These are phyloP conservation scores for Talaromyces albobiverticillius DNA, from an alignment of 2,329 filamentous ascomycete genomes.

Conservation along the genomic window DNA sequence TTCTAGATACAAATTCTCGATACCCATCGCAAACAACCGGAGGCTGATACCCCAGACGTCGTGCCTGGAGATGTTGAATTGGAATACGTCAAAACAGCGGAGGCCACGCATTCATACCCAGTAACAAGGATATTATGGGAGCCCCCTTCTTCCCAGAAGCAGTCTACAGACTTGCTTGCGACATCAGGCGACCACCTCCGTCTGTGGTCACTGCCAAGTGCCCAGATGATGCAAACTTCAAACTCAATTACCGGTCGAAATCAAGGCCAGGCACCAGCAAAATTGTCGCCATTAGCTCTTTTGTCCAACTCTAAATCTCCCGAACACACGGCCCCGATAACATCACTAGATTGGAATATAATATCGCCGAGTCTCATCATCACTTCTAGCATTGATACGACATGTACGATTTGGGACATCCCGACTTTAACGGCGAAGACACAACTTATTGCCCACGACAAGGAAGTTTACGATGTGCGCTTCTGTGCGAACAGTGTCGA, in stretches of 20 bases:
- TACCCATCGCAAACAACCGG: constrained; percentile 70
- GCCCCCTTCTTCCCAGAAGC: constrained; percentile 89
- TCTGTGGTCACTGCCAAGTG: constrained; percentile 79
- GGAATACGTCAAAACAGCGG: constrained; percentile 89
- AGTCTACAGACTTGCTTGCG: constrained; percentile 89
- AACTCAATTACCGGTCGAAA: constrained; percentile 66
- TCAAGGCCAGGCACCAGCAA: constrained; percentile 65
- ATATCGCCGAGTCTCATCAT: constrained; percentile 96
- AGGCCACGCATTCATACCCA: constrained; percentile 96
- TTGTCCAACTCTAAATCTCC: constrained; percentile 98
- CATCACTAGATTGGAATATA: constrained; percentile 96
- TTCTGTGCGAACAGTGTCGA: constrained; percentile 99
- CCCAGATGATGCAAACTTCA: constrained; percentile 57
- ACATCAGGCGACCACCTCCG: constrained; percentile 93
- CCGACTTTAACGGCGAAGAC: constrained; percentile 97
- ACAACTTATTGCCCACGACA: constrained; percentile 96
- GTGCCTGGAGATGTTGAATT: constrained; percentile 62
- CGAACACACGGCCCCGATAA: constrained; percentile 94
- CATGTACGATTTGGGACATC: constrained; percentile 99
- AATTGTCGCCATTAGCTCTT: constrained; percentile 86
- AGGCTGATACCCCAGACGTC: constrained; percentile 67
- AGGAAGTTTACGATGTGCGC: constrained; percentile 96
- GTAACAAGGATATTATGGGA: constrained; percentile 96
- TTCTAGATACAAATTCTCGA: constrained; percentile 92
- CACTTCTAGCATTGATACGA: constrained; percentile 97